These are phyloP conservation scores for Spathaspora hagerdaliae DNA, from an alignment of 805 yeast species.

Conservation along the genomic window DNA sequence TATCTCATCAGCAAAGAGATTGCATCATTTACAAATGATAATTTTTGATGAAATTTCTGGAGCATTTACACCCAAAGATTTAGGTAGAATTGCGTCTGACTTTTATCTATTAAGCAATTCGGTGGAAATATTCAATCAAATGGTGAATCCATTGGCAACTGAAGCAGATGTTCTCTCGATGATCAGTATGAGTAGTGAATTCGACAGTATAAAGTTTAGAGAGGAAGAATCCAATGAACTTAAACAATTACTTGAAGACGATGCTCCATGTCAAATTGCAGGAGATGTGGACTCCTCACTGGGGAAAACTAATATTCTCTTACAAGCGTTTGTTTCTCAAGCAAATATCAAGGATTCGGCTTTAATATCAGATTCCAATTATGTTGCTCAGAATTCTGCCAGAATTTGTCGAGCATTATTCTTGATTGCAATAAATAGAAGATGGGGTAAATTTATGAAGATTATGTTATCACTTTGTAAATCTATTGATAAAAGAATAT, in stretches of 20 bases:
- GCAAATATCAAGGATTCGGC: conserved; percentile 74
- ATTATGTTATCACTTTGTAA: conserved; percentile 79
- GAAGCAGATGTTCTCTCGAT: conserved; percentile 89
- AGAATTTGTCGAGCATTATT: conserved; percentile 91
- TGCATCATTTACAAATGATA: conserved; percentile 91
- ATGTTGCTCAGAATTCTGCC: conserved; percentile 93
- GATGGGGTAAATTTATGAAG: conserved; percentile 84
- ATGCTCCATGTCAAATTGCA: conserved; percentile 77
- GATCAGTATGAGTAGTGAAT: conserved; percentile 89
- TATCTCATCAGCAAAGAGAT: conserved; percentile 69
- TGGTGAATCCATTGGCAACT: conserved; percentile 78
- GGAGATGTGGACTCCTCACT: conserved; percentile 71
- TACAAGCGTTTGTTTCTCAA: conserved; percentile 85
- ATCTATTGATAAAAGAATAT: conserved; percentile 74
- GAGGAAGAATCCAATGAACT: conserved; percentile 84
- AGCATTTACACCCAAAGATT: conserved; percentile 76
- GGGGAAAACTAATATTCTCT: conserved; percentile 80
- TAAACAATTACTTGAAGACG: conserved; percentile 50
- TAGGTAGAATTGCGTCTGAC: conserved; percentile 93
- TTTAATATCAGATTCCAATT: conserved; percentile 77
- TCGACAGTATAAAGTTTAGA: conserved; percentile 83
- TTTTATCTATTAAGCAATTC: conserved; percentile 82
- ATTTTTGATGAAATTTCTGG: conserved; percentile 83
- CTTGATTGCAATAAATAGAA: conserved; percentile 76
- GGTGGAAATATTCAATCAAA: conserved; percentile 82